Evolutionary conservation across 164 flowering plant genomes (phyloP).

Genomic region (Umbellularia californica): DNA sequence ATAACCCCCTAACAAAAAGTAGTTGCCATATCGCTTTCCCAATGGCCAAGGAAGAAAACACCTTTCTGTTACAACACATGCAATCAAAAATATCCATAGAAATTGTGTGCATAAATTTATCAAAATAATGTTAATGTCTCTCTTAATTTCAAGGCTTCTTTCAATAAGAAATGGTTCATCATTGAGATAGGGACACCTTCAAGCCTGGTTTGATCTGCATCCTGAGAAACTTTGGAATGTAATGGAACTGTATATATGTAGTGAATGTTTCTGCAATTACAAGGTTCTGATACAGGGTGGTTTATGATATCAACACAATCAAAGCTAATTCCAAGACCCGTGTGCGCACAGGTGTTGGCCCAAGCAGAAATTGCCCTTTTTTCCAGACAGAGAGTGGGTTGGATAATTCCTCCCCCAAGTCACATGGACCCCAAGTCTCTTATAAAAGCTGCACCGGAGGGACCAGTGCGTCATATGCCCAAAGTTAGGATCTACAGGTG

Average conservation of each 20-base stretch:
- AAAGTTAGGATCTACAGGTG: too few relatives aligned
- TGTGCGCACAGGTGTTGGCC: neutral
- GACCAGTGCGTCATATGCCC: too few relatives aligned
- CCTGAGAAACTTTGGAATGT: neutral
- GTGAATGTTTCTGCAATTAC: neutral
- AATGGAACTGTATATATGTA: neutral
- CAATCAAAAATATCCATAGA: neutral
- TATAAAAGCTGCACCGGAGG: neutral
- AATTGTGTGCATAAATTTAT: too few relatives aligned
- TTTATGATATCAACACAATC: neutral
- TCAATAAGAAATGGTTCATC: neutral
- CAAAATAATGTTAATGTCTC: too few relatives aligned
- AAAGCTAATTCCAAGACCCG: neutral
- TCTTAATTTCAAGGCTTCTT: neutral
- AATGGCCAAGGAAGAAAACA: neutral
- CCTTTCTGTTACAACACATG: neutral
- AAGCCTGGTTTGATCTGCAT: too few relatives aligned
- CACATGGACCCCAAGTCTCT: neutral
- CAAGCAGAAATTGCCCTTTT: too few relatives aligned
- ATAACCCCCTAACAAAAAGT: neutral
- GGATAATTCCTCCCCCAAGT: neutral
- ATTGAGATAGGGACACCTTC: too few relatives aligned
- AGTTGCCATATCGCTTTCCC: conserved; percentile 2
- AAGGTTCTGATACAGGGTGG: neutral
- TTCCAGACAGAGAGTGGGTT: neutral